Base-by-base conservation (phyloP, 495 filamentous ascomycete species). In the Chaetomidium leptoderma region DNA sequence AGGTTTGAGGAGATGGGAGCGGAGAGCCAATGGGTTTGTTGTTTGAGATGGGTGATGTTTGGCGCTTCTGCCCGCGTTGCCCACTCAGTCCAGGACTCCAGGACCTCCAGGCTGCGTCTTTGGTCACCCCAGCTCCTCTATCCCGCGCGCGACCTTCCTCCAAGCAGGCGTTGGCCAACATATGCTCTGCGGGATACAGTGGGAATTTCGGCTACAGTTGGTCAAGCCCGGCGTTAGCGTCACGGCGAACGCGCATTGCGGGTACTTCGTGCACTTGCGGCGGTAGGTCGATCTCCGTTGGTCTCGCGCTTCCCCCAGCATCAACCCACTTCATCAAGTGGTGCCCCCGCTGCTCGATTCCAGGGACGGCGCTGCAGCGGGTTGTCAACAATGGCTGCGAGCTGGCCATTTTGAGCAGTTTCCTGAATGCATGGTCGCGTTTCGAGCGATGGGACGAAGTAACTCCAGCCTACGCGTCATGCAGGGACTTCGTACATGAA, bases 1-100 rank as follows among this genome's bases (percentile, higher is more conserved):
- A 47, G 49, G 42, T 53, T 54, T 53, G 57, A 53, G 50, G 32
- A 16, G 30, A 21, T 21, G 33, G 23, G 29, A 48, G 26, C 23
- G 35, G 45, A 50, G 35, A 40, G 45, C 54, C 54, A 57, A 57
- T 57, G 54, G 45, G 44, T 50, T 49, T 49, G 42, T 55, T 57
- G 45, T 57, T n/a, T 26, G 52, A 45, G 26, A 30, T 32, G 23
- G 32, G 49, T 40, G 35, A 35, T 49, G 24, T 21, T 52, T 49
- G 44, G 33, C 26, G 44, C 32, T 21, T 32, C n/a, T 36, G 19
- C 30, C 33, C 30, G 11, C 32, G 30, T 19, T 35, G n/a, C 19
- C 30, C 30, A 30, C 21, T 48, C 19, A 3, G 19, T 19, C 21
- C n/a, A n/a, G n/a, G n/a, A n/a, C n/a, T n/a, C n/a, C n/a, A n/a